phyloP scores from a whole-genome alignment of 148 eudicot species.

The Chenopodium album region DNA sequence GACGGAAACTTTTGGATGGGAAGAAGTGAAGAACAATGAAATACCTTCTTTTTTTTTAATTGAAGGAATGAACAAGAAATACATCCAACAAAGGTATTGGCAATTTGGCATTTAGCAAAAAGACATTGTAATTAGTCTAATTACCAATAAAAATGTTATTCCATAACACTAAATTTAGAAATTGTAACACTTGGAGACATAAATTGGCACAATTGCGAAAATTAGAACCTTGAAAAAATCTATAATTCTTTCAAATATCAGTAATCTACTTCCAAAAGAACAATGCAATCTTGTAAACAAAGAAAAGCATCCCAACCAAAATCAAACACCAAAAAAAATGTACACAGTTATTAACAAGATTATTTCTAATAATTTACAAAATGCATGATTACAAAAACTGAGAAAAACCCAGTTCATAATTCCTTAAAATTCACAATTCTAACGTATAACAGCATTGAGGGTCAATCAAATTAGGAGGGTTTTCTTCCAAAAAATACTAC shows the following conservation, averaged over 20 bases:
- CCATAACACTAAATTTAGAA: neutral
- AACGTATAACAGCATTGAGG: neutral
- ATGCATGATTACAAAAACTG: neutral
- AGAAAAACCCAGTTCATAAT: constrained; percentile 6
- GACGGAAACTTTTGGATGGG: too few species aligned
- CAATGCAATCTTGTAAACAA: neutral
- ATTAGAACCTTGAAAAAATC: neutral
- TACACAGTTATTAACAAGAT: neutral
- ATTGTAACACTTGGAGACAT: neutral
- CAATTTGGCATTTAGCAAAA: neutral
- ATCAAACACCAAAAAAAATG: neutral
- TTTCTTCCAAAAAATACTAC: neutral
- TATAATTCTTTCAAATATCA: neutral
- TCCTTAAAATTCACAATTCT: neutral
- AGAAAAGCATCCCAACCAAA: neutral
- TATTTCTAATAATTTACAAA: neutral
- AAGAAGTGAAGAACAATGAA: too few species aligned
- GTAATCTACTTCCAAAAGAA: neutral
- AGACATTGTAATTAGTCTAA: too few species aligned
- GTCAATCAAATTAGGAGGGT: neutral
- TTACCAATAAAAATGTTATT: neutral
- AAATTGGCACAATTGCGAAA: neutral
- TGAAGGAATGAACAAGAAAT: too few species aligned
- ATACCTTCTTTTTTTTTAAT: too few species aligned
- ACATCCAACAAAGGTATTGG: neutral